Base-by-base conservation (phyloP, 139 green algal species). In the Haematococcus lacustris region DNA sequence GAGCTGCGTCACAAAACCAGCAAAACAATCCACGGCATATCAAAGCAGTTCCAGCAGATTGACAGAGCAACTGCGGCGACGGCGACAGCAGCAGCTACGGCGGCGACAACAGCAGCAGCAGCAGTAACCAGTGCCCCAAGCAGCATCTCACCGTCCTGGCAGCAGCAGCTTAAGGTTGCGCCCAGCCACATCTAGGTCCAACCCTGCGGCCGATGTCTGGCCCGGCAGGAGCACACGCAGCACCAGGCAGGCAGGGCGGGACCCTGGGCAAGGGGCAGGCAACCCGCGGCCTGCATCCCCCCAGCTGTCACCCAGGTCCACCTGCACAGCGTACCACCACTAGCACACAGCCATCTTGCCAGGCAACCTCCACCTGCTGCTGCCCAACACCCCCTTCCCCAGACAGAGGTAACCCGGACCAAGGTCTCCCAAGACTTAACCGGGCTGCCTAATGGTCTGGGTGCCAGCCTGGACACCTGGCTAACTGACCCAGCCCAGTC, bases 181-280 rank as follows among this genome's bases (percentile, higher is more conserved):
- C 4, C 4, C 28, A 32, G 39, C 59, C 17, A 92, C 78, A 51
- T 91, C 81, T 47, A 92, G 82, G 51, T 86, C 53, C 28, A 86
- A 68, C 0, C 38, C 73, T 0, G 73, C 74, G 13, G 82, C 80
- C 2, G 76, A 82, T 1, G 72, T 41, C 4, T 85, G 30, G 1
- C 78, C 83, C 7, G 80, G 83, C 50, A 91, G 74, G 43, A 75
- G 63, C 50, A 90, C 68, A 1, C 80, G 72, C 28, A 91, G n/a
- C 53, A 88, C 71, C 37, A 92, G 69, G 57, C 80, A 81, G 72
- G 83, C 64, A 28, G 74, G 76, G 28, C 67, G 28, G 38, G 32
- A 71, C 38, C 38, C 50, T 3, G 67, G 40, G 21, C 43, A 32
- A 3, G 68, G 51, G 30, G 41, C 9, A 5, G 59, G 3, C n/a